phyloP scores from a whole-genome alignment of 192 early-diverging fungal species.

The Gorgonomyces haynaldii region DNA sequence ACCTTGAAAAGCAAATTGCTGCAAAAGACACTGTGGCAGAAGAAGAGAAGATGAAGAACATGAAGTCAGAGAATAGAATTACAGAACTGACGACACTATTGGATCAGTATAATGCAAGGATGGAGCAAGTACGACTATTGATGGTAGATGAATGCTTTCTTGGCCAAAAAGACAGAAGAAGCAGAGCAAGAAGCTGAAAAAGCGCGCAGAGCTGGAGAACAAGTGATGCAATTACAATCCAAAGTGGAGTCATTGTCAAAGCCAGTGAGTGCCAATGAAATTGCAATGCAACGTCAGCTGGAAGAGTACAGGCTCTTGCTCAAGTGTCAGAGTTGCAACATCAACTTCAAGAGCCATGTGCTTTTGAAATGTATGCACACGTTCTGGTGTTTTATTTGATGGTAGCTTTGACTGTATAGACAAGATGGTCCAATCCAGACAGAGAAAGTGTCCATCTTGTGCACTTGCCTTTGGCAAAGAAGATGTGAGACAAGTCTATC shows the following conservation, averaged over 20 bases:
- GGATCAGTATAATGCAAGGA: too few relatives aligned
- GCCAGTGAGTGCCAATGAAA: conserved; percentile 21
- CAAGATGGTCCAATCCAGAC: conserved; percentile 68
- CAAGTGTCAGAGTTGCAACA: conserved; percentile 82
- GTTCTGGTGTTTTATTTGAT: conserved; percentile 53
- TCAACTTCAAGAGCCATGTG: conserved; percentile 72
- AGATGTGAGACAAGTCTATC: conserved; percentile 69
- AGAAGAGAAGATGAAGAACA: conserved; percentile 36
- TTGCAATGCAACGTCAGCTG: conserved; percentile 32
- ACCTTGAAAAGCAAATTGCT: conserved; percentile 54
- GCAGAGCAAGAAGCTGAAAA: conserved; percentile 49
- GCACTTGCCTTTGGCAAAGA: conserved; percentile 69
- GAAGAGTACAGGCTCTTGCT: conserved; percentile 52
- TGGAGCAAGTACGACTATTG: too few relatives aligned
- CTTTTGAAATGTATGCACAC: conserved; percentile 88
- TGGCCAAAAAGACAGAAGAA: conserved; percentile 53
- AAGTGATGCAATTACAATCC: conserved; percentile 37
- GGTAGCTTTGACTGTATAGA: conserved; percentile 73
- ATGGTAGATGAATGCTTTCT: conserved; percentile 11
- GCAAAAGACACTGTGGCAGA: conserved; percentile 36
- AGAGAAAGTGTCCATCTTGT: conserved; percentile 90
- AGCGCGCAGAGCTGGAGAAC: conserved; percentile 46
- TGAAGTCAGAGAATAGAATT: too few relatives aligned
- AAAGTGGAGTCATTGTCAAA: conserved; percentile 57
- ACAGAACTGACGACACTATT: too few relatives aligned